A percentile compares a stretch with the other conserved stretches of the same genome.
phyloP scores from a whole-genome alignment of 2,329 filamentous ascomycete genomes.

The Penicillium aurantiogriseum region DNA sequence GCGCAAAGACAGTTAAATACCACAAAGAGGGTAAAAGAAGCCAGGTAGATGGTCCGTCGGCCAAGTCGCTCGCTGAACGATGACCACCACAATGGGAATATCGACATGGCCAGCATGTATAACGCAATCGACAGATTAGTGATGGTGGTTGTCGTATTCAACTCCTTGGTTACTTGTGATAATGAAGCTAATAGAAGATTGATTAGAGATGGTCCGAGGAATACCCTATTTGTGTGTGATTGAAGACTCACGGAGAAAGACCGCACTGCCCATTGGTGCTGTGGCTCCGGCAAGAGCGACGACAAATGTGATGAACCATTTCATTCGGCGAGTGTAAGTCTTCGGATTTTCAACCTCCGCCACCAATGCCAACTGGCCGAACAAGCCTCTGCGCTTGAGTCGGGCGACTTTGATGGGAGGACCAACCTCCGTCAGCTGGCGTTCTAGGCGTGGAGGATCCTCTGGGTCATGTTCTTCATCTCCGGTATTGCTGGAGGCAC shows the following conservation, averaged over 20 bases:
- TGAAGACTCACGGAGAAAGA: constrained; percentile 69
- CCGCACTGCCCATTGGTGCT: constrained; percentile 79
- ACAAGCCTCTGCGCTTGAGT: constrained; percentile 64
- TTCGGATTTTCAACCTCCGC: constrained; percentile 77
- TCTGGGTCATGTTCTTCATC: constrained; percentile 24
- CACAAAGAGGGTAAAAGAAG: constrained; percentile 70
- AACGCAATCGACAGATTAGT: constrained; percentile 74
- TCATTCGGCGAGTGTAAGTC: constrained; percentile 69
- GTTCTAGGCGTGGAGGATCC: constrained; percentile 11
- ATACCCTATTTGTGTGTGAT: not conserved
- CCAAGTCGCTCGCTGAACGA: constrained; percentile 72
- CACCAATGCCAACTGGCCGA: constrained; percentile 68
- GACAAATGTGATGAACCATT: constrained; percentile 81
- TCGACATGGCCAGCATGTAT: constrained; percentile 80
- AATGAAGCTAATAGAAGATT: constrained; percentile 59
- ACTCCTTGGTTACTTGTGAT: constrained; percentile 59
- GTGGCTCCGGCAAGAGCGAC: constrained; percentile 74
- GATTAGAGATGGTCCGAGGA: not conserved
- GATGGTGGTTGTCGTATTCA: constrained; percentile 63
- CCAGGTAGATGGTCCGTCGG: constrained; percentile 73
- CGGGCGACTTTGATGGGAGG: constrained; percentile 51
- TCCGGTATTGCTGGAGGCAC: constrained; percentile 14
- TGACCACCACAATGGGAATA: constrained; percentile 86
- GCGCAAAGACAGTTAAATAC: constrained; percentile 70
- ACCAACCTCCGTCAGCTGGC: constrained; percentile 27